These are phyloP conservation scores for Fusarium caatingaense DNA, from an alignment of 2,329 filamentous ascomycete species.

Conservation along the genomic window DNA sequence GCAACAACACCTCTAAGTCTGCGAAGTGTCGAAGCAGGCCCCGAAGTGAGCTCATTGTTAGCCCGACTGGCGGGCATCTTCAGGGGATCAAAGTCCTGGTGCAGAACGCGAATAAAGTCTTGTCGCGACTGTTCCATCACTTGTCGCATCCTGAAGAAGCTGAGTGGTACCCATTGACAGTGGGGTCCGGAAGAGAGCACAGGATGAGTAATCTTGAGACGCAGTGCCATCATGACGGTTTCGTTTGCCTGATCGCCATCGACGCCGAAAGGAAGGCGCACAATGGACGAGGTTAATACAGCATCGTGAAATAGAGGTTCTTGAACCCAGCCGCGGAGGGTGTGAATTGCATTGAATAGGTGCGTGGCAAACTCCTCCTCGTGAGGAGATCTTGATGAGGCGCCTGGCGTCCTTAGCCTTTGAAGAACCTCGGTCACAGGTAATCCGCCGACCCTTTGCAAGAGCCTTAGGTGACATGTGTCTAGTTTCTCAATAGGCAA, in stretches of 20 bases:
- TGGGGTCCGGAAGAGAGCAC: conserved; percentile 61
- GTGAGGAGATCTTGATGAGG: conserved; percentile 41
- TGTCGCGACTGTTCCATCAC: conserved; percentile 68
- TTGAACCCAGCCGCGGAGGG: conserved; percentile 55
- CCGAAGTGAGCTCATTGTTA: conserved; percentile 20
- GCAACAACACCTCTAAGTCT: not conserved
- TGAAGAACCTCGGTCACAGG: conserved; percentile 49
- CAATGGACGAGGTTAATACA: conserved; percentile 55
- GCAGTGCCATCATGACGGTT: conserved; percentile 65
- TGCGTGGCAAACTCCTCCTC: conserved; percentile 59
- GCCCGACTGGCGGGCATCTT: conserved; percentile 12
- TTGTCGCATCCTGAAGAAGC: conserved; percentile 74
- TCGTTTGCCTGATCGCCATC: conserved; percentile 26
- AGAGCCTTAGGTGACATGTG: conserved; percentile 64
- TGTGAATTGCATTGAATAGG: conserved; percentile 57
- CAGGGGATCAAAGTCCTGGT: conserved; percentile 66
- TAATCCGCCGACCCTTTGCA: conserved; percentile 61
- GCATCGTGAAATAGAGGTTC: conserved; percentile 60
- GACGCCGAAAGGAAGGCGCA: conserved; percentile 55
- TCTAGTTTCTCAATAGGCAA: conserved; percentile 65
- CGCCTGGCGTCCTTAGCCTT: conserved; percentile 51
- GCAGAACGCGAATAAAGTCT: conserved; percentile 68
- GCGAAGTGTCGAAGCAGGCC: conserved; percentile 6
- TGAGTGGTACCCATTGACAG: conserved; percentile 70
- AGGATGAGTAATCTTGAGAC: conserved; percentile 71